These are phyloP conservation scores for Paxillus involutus DNA, from an alignment of 768 basidiomycete species.

Conservation along the genomic window DNA sequence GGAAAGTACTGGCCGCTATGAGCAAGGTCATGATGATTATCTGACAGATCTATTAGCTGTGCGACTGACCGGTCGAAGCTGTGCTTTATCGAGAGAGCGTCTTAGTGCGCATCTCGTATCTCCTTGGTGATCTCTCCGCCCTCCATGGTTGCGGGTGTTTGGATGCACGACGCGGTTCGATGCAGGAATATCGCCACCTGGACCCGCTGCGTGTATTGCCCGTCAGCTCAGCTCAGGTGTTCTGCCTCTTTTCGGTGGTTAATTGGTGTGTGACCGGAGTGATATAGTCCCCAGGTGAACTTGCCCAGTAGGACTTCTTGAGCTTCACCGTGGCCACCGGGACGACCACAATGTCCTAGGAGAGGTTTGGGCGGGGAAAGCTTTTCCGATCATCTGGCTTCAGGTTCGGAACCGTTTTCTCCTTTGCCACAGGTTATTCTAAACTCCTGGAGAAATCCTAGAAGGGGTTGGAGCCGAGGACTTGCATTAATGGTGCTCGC, in stretches of 20 bases:
- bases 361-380: not conserved
- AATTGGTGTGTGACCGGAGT: too few relatives aligned
- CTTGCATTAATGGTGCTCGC: not conserved
- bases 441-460: too few relatives aligned
- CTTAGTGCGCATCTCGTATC: not conserved
- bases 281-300: not conserved
- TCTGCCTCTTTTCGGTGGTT: too few relatives aligned
- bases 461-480: too few relatives aligned
- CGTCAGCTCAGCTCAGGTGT: too few relatives aligned
- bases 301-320: not conserved
- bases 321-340: slow-evolving; percentile 1
- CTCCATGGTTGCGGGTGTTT: not conserved
- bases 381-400: not conserved
- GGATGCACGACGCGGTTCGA: not conserved
- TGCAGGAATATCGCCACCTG: not conserved
- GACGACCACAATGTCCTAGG: not conserved
- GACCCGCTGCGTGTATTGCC: not conserved
- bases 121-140: not conserved
- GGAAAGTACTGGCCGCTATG: too few relatives aligned
- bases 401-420: too few relatives aligned
- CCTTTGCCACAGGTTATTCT: too few relatives aligned
- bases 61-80: not conserved
- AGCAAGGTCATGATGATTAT: not conserved
- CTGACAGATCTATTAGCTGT: not conserved
- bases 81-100: not conserved